phyloP scores from a whole-genome alignment of 2,329 filamentous ascomycete species.

The Trichoderma polysporum region DNA sequence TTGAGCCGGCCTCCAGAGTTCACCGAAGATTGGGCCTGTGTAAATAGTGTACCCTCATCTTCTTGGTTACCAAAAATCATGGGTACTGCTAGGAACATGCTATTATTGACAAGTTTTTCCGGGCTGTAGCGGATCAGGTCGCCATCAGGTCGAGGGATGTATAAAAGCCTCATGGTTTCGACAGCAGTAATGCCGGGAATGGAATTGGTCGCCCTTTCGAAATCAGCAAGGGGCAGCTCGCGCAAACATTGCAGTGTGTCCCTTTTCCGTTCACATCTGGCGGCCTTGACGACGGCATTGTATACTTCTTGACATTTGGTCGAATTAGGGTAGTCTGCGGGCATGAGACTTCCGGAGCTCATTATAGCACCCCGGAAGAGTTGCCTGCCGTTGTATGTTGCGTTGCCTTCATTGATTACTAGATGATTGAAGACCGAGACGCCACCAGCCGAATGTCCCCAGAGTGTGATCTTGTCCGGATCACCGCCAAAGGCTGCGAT shows the following conservation, averaged over 20 bases:
- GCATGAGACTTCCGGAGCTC: conserved; percentile 66
- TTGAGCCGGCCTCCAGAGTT: conserved; percentile 53
- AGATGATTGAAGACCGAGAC: conserved; percentile 78
- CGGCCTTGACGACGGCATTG: conserved; percentile 56
- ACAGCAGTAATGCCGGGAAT: conserved; percentile 59
- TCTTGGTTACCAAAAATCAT: conserved; percentile 65
- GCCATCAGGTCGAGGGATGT: conserved; percentile 62
- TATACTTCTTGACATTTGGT: conserved; percentile 65
- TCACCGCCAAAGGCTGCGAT: conserved; percentile 78
- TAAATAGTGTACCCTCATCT: conserved; percentile 66
- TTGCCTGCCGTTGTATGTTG: conserved; percentile 69
- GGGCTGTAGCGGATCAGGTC: conserved; percentile 52
- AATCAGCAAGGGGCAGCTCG: conserved; percentile 54
- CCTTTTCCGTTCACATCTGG: conserved; percentile 57
- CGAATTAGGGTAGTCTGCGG: conserved; percentile 62
- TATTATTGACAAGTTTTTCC: conserved; percentile 46
- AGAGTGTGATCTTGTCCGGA: conserved; percentile 74
- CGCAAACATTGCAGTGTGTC: conserved; percentile 68
- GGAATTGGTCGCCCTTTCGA: conserved; percentile 60
- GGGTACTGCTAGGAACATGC: conserved; percentile 57
- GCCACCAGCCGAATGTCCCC: conserved; percentile 69
- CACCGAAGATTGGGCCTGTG: conserved; percentile 57
- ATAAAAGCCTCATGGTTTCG: conserved; percentile 57
- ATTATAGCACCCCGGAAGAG: conserved; percentile 78
- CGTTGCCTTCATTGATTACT: conserved; percentile 69